Conservation (phyloP, 345 rosid genomes). For the Pelargonium nanum region DNA sequence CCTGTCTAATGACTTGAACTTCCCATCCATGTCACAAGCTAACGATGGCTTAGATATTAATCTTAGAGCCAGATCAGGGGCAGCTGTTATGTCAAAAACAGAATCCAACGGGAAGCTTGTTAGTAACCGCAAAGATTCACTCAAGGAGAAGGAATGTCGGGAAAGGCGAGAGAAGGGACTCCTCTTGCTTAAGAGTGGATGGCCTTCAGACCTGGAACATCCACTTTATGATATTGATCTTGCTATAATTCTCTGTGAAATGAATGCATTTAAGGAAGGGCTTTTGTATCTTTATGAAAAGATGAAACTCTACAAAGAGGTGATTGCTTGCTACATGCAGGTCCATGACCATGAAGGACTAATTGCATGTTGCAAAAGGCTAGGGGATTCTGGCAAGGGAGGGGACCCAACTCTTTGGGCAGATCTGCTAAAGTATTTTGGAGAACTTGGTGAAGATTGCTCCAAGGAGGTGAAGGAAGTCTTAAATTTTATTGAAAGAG, state of each 20-base stretch:
- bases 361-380: slow-evolving; percentile 89
- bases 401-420: slow-evolving; percentile 99
- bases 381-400: slow-evolving; percentile 85
- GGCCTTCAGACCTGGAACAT: slow-evolving; percentile 54
- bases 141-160: slow-evolving; percentile 29
- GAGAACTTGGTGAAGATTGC: slow-evolving; percentile 98
- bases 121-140: slow-evolving; percentile 25
- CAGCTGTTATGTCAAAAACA: slow-evolving; percentile 21
- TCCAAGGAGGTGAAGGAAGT: slow-evolving; percentile 94
- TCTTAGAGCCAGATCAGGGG: slow-evolving; percentile 29
- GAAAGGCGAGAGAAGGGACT: slow-evolving; percentile 77
- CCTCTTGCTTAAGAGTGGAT: slow-evolving; percentile 18
- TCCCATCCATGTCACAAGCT: slow-evolving; percentile 51
- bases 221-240: slow-evolving; percentile 97
- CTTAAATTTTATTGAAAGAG: slow-evolving; percentile 76
- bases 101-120: slow-evolving; percentile 32
- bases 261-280: slow-evolving; percentile 83
- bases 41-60: slow-evolving; percentile 38
- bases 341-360: slow-evolving; percentile 89
- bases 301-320: slow-evolving; percentile 93
- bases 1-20: slow-evolving; percentile 81
- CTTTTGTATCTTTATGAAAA: slow-evolving; percentile 83
- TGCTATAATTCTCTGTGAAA: slow-evolving; percentile 90
- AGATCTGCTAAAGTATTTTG: slow-evolving; percentile 91
- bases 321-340: slow-evolving; percentile 96